These are phyloP conservation scores for Salix caprea DNA, from an alignment of 345 rosid genomes.

Conservation along the genomic window DNA sequence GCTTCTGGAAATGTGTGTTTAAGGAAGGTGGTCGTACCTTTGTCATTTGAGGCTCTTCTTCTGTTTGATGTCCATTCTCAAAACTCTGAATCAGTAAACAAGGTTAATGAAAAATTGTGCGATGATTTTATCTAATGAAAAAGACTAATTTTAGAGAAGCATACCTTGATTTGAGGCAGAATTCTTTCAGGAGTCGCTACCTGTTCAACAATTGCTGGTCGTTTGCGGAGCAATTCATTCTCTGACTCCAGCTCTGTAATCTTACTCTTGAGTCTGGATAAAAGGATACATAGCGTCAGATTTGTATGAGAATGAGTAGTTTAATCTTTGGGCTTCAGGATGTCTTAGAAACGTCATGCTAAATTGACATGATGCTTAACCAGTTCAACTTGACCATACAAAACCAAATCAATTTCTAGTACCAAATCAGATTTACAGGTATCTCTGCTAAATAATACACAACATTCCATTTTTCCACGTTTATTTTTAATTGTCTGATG, in stretches of 20 bases:
- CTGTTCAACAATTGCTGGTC: slow-evolving; percentile 30
- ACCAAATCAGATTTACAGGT: background rate
- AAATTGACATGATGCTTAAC: background rate
- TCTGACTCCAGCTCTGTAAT: slow-evolving; percentile 43
- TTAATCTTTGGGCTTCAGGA: background rate
- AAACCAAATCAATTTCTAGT: background rate
- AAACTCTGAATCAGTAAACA: slow-evolving; percentile 30
- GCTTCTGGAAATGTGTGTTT: background rate
- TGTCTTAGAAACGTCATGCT: background rate
- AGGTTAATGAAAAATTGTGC: slow-evolving; percentile 11
- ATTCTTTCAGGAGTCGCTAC: slow-evolving; percentile 26
- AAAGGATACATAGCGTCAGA: background rate
- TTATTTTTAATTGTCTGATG: background rate
- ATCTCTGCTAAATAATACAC: background rate
- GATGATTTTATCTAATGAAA: background rate
- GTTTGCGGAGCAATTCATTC: slow-evolving; percentile 42
- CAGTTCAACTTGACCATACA: background rate
- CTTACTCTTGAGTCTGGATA: slow-evolving; percentile 41
- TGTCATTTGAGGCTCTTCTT: slow-evolving; percentile 31
- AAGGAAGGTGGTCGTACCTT: slow-evolving; percentile 26
- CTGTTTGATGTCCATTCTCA: slow-evolving; percentile 39
- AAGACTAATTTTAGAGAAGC: background rate
- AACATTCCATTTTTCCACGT: background rate
- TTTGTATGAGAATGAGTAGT: background rate
- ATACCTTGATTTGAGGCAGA: slow-evolving; percentile 33